A percentile compares a stretch with the other conserved stretches of the same genome.
Conservation (phyloP, 2,329 filamentous ascomycete genomes). For the Paraconiothyrium sp. region DNA sequence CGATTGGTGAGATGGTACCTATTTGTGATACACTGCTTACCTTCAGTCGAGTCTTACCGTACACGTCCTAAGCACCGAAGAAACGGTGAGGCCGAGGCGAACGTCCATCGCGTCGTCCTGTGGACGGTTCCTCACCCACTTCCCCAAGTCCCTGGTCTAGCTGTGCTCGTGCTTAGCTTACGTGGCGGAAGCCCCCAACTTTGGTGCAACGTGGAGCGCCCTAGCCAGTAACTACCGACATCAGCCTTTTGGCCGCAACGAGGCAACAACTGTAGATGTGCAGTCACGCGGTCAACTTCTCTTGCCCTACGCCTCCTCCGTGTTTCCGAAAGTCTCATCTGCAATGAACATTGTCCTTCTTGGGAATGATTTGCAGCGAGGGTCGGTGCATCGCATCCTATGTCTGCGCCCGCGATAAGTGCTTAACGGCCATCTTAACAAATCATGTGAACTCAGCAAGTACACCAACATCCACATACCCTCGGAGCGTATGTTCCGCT, state of each 20-base stretch:
- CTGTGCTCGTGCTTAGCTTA: conserved; percentile 29
- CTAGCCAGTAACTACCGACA: conserved; percentile 9
- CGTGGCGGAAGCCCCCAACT: conserved; percentile 23
- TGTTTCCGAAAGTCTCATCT: conserved; percentile 20
- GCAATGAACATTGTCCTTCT: conserved; percentile 3
- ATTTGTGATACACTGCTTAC: conserved; percentile 24
- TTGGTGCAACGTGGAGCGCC: conserved; percentile 19
- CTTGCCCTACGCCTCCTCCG: conserved; percentile 14
- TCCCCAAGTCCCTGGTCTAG: conserved; percentile 21
- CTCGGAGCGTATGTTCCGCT: neutral
- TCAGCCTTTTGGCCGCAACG: conserved; percentile 19
- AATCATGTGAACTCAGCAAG: conserved; percentile 2
- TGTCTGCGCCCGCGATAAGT: neutral
- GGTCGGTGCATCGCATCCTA: neutral
- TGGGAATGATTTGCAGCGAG: neutral
- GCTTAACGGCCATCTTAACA: conserved; percentile 14
- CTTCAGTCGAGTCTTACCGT: conserved; percentile 10
- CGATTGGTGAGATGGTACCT: conserved; percentile 8
- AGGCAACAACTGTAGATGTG: conserved; percentile 14
- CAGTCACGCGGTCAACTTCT: conserved; percentile 16
- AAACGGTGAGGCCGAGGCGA: conserved; percentile 30
- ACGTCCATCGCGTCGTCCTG: conserved; percentile 24
- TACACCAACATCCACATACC: conserved; percentile 16
- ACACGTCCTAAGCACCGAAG: neutral
- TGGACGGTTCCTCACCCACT: conserved; percentile 25